Evolutionary conservation across 495 filamentous ascomycete genomes (phyloP), one percentile per base, ranked within the genome.

Genomic region (Neurospora cerealis): DNA sequence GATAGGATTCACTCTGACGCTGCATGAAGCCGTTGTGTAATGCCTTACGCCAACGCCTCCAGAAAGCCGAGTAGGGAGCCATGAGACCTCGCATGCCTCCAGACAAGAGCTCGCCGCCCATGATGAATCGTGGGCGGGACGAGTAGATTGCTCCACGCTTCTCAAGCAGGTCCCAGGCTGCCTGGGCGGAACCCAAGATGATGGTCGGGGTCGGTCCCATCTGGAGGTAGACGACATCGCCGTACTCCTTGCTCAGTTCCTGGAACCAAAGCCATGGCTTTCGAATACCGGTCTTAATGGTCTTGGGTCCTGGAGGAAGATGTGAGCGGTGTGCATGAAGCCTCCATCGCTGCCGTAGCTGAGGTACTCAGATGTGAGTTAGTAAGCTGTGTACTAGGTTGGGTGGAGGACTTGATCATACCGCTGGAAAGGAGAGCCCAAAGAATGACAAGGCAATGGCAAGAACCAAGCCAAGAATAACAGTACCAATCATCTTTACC

Each of bases 211-310:
- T 84, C 6, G 88, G 85, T 0, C 90, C 90, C 71, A 89, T 84
- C 85, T 89, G 90, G 10, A 92, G 82, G 6, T 89, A 91, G 73
- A 89, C 87, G 5, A 90, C 88, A 38, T 87, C 86, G 32, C 88
- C 88, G 75, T 89, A 87, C 60, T 78, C 77, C 70, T 85, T 80
- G 42, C 85, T 83, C 79, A 88, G 87, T 75, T 88, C 79, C 73
- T 86, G 78, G 79, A 91, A 90, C 78, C 87, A 86, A 21, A 87
- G 77, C 90, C 90, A 93, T 28, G 87, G 87, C 70, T 88, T 85
- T 15, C 71, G 41, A n/a, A 80, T 62, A 42, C 80, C 80, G 4
- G 79, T 80, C 42, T 81, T 82, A 71, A 82, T 75, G 2, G 70
- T 72, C 38, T 77, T 78, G 9, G 81, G 80, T 4, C 80, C 80